A percentile compares a stretch with the other conserved stretches of the same genome.
These are phyloP conservation scores for Pyrenopolyporus hunteri DNA, from an alignment of 495 filamentous ascomycete genomes.

Conservation along the genomic window DNA sequence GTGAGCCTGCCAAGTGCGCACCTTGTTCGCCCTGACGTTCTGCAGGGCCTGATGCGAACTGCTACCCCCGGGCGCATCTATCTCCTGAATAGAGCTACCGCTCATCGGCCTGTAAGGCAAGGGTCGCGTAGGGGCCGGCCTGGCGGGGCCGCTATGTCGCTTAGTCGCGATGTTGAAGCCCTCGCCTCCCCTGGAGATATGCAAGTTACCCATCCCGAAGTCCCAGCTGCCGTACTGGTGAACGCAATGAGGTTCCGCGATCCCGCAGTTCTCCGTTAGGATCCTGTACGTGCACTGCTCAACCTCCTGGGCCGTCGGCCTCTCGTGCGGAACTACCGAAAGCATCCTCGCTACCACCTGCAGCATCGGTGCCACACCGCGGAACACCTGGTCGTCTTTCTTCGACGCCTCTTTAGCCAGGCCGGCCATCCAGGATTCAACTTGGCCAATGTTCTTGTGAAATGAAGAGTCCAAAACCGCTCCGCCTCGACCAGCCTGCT, in stretches of 20 bases:
- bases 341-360: conserved; percentile 55
- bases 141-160: conserved; percentile 21
- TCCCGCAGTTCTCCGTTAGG: conserved; percentile 50
- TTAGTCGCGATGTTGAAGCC: conserved; percentile 34
- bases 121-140: conserved; percentile 20
- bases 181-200: conserved; percentile 25
- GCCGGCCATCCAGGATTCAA: conserved; percentile 76
- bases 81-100: conserved; percentile 18
- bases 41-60: conserved; percentile 38
- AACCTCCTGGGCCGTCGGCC: conserved; percentile 53
- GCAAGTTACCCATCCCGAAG: conserved; percentile 38
- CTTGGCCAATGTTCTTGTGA: conserved; percentile 78
- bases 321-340: conserved; percentile 48
- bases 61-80: conserved; percentile 30
- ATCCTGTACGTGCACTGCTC: conserved; percentile 52
- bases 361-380: conserved; percentile 55
- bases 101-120: conserved; percentile 19
- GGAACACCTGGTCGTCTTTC: conserved; percentile 62
- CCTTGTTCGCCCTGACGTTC: conserved; percentile 38
- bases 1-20: conserved; percentile 49
- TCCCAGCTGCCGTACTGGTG: conserved; percentile 48
- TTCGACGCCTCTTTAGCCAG: conserved; percentile 72
- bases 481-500: conserved; percentile 67
- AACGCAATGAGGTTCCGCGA: conserved; percentile 54
- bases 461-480: conserved; percentile 78